These are phyloP conservation scores for Funneliformis geosporum DNA, from an alignment of 192 early-diverging fungal genomes.

Conservation along the genomic window DNA sequence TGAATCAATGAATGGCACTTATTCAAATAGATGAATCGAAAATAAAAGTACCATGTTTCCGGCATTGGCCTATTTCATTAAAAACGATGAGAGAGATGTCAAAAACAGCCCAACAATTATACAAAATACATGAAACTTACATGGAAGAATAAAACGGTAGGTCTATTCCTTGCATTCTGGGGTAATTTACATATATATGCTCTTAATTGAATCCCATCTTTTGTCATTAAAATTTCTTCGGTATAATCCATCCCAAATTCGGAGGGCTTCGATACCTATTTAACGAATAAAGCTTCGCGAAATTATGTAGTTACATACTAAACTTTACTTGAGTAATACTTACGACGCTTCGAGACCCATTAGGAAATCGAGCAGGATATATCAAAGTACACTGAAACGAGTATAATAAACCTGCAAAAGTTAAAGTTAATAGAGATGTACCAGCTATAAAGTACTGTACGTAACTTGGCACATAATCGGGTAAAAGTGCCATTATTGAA, in stretches of 20 bases:
- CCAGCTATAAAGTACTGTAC: slow-evolving; percentile 16
- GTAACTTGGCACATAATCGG: slow-evolving; percentile 11
- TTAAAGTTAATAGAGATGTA: slow-evolving; percentile 30
- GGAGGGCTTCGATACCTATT: slow-evolving; percentile 68
- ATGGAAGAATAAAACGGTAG: slow-evolving; percentile 90
- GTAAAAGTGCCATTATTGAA: slow-evolving; percentile 18
- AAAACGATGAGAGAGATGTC: background rate
- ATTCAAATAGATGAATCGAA: background rate
- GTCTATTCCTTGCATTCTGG: slow-evolving; percentile 56
- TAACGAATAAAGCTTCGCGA: background rate
- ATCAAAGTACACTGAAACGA: slow-evolving; percentile 77
- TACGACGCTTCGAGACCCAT: slow-evolving; percentile 55
- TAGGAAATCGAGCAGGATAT: slow-evolving; percentile 68
- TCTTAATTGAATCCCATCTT: slow-evolving; percentile 77
- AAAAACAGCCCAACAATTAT: background rate
- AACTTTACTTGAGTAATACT: background rate
- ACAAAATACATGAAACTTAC: slow-evolving; percentile 37
- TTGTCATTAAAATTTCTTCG: slow-evolving; percentile 71
- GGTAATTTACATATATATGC: slow-evolving; percentile 75
- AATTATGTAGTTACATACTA: background rate
- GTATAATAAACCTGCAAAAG: slow-evolving; percentile 57
- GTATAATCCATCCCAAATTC: slow-evolving; percentile 61
- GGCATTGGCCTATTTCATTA: slow-evolving; percentile 76
- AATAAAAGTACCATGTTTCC: slow-evolving; percentile 80
- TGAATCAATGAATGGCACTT: background rate